phyloP scores from a whole-genome alignment of 179 eudicot species.

The Carnegiea gigantea region DNA sequence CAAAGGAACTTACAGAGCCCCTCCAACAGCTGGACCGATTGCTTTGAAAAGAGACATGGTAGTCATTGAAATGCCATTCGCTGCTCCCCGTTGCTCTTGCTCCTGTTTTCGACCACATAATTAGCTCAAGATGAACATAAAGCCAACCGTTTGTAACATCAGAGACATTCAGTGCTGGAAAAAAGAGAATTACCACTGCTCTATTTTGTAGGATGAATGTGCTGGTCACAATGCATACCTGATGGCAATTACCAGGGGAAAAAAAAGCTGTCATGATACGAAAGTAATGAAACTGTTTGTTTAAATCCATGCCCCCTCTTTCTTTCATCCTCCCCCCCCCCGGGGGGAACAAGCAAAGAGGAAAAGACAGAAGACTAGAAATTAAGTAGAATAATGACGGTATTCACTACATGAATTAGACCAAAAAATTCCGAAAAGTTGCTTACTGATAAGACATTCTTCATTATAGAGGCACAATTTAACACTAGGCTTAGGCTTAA shows the following conservation, averaged over 20 bases:
- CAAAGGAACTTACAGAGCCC: constrained; percentile 49
- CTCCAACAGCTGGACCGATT: constrained; percentile 54
- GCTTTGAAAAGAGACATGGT: constrained; percentile 58
- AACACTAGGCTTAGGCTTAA: constrained; percentile 30
- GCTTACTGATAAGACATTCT: constrained; percentile 40
- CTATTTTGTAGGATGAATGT: constrained; percentile 42
- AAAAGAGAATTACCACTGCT: constrained; percentile 40
- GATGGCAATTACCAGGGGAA: constrained; percentile 3
- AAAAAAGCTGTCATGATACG: neutral
- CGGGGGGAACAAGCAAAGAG: no score
- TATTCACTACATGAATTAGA: neutral
- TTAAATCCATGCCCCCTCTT: no score
- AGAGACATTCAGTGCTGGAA: neutral
- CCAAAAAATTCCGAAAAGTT: neutral
- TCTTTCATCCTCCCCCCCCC: no score
- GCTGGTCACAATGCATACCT: constrained; percentile 37
- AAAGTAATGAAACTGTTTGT: neutral
- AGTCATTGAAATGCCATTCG: constrained; percentile 58
- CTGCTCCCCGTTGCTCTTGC: constrained; percentile 60
- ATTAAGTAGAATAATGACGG: neutral
- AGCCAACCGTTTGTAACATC: neutral
- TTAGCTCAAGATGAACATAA: neutral
- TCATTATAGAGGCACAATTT: constrained; percentile 33
- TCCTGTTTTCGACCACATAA: constrained; percentile 19
- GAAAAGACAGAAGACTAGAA: no score